Conservation (phyloP, 1,139 yeast species). For the Blastobotrys proliferans region DNA sequence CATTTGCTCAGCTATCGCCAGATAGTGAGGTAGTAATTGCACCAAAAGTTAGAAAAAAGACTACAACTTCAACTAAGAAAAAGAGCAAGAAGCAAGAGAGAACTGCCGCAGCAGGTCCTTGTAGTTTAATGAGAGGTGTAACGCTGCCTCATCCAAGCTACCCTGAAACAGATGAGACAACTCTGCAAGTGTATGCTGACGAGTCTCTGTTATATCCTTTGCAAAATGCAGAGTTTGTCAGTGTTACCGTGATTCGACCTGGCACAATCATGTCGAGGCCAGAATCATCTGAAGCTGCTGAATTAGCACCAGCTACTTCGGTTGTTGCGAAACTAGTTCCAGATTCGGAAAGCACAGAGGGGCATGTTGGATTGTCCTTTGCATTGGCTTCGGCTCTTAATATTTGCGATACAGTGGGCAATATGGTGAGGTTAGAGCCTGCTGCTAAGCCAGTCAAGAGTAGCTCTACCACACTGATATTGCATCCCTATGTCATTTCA, state of each 20-base stretch:
- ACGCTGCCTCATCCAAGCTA: constrained; percentile 46
- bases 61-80: constrained; percentile 12
- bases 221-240: constrained; percentile 46
- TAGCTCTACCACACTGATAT: too few species aligned
- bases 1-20: constrained; percentile 60
- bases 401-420: constrained; percentile 46
- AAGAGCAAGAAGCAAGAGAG: constrained; percentile 14
- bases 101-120: constrained; percentile 29
- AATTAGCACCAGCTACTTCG: constrained; percentile 35
- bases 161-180: constrained; percentile 7
- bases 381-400: constrained; percentile 58
- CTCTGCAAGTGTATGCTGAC: constrained; percentile 41
- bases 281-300: constrained; percentile 12
- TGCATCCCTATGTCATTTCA: constrained; percentile 58
- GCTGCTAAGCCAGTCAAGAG: constrained; percentile 36
- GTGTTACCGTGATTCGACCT: constrained; percentile 49
- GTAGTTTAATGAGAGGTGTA: constrained; percentile 51
- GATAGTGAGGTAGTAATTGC: constrained; percentile 80
- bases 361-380: constrained; percentile 54
- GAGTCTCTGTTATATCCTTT: constrained; percentile 37
- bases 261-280: constrained; percentile 16
- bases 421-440: constrained; percentile 51
- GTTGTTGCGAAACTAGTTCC: constrained; percentile 54
- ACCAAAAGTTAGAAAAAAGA: constrained; percentile 56
- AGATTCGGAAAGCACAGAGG: constrained; percentile 38